Evolutionary conservation across 2,329 filamentous ascomycete species (phyloP), one percentile per base, ranked within the genome.

Genomic region (Lachnellula subtilissima): DNA sequence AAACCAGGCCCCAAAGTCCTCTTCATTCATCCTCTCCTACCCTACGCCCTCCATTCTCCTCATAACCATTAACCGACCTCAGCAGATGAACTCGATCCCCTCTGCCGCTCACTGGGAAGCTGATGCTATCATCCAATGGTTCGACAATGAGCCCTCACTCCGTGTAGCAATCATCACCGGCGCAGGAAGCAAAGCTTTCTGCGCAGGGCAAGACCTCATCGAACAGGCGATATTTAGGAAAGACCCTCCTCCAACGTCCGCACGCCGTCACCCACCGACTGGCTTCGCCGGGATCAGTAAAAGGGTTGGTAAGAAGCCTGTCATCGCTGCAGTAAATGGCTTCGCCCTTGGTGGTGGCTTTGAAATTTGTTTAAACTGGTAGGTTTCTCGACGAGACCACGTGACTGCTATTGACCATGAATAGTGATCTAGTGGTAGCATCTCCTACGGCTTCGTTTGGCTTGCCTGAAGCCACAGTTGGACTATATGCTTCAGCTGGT

Each of bases 281-380:
- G 87, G 86, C 2, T 87, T 89, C 58, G 85, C 81, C 40, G 87
- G 83, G 0, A 73, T 91, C 35, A 85, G 83, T 58, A 85, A 88
- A 62, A 78, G 88, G 28, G 69, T 72, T 12, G 87, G 87, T 48
- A 84, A 82, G 71, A 93, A 93, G 67, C 89, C 89, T 5, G 77
- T 93, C 57, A 79, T 93, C 42, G 87, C 85, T 0, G 89, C 88
- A 1, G 86, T 92, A n/a, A 89, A 91, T 67, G 89, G 89, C 2
- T 76, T 87, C 39, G 88, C 86, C 46, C 77, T 89, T 32, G 89
- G 89, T 49, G 89, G 89, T 48, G 89, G 88, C 1, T 86, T 89
- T 73, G 89, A 93, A 75, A 89, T 91, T 23, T 64, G 62, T 56
- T 59, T 69, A 52, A 90, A 91, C 72, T 83, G 65, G 64, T 67